A percentile compares a stretch with the other conserved stretches of the same genome.
Conservation (phyloP, 2,329 filamentous ascomycete species). For the Pseudocercospora fuligena region DNA sequence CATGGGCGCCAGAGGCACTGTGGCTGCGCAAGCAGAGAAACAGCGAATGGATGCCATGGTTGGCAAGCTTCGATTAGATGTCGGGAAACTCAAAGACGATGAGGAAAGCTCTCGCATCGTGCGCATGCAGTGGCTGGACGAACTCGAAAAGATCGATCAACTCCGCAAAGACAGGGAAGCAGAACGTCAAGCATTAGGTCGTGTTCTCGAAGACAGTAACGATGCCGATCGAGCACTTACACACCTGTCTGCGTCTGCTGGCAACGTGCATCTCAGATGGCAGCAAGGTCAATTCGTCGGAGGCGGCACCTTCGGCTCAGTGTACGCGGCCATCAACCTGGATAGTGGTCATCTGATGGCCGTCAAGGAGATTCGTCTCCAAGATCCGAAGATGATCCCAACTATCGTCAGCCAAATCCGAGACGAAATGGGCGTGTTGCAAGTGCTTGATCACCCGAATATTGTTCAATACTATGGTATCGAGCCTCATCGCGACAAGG, state of each 20-base stretch:
- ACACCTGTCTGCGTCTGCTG: conserved; percentile 89
- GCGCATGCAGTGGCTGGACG: conserved; percentile 73
- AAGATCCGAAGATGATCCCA: conserved; percentile 94
- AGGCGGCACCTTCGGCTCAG: conserved; percentile 94
- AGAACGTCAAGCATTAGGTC: conserved; percentile 84
- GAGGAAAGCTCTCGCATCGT: conserved; percentile 81
- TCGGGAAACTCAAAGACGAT: conserved; percentile 75
- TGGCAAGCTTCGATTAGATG: conserved; percentile 75
- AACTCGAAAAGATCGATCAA: conserved; percentile 77
- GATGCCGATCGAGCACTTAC: conserved; percentile 95
- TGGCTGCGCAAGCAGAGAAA: conserved; percentile 92
- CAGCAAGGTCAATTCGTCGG: conserved; percentile 98
- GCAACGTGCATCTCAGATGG: conserved; percentile 95
- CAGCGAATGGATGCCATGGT: conserved; percentile 81
- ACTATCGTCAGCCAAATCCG: conserved; percentile 91
- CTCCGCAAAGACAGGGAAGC: conserved; percentile 77
- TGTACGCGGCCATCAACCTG: conserved; percentile 96
- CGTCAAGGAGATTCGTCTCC: conserved; percentile 95
- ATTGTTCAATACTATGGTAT: conserved; percentile 98
- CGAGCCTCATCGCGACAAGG: conserved; percentile 95
- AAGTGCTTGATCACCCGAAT: conserved; percentile 95
- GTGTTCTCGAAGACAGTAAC: conserved; percentile 90
- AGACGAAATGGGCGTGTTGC: conserved; percentile 95
- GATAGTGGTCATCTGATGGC: conserved; percentile 97
- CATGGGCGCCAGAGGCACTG: conserved; percentile 91